phyloP scores from a whole-genome alignment of 2,329 filamentous ascomycete species.

The Cordyceps tenuipes region DNA sequence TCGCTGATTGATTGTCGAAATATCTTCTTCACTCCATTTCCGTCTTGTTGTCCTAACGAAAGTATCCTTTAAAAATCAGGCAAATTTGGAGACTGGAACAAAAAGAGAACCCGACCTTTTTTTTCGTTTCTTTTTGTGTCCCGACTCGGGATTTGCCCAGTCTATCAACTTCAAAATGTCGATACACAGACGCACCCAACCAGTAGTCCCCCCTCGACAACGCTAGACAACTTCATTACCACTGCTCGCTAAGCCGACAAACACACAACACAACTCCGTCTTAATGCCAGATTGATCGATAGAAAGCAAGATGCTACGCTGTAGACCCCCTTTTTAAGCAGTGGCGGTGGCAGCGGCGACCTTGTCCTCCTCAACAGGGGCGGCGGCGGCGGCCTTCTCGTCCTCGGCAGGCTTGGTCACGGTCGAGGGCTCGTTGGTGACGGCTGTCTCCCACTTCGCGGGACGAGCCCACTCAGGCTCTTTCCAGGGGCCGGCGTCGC shows the following conservation, averaged over 20 bases:
- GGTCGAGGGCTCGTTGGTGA: constrained; percentile 33
- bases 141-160: not conserved
- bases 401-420: constrained; percentile 23
- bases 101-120: not conserved
- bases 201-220: not conserved
- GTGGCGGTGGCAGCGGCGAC: constrained; percentile 23
- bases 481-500: constrained; percentile 86
- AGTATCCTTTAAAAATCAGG: not conserved
- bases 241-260: constrained; percentile 10
- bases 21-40: not conserved
- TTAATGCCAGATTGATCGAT: constrained; percentile 1
- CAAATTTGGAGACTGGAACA: not conserved
- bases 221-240: constrained; percentile 2
- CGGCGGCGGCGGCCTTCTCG: constrained; percentile 22
- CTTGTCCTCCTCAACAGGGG: constrained; percentile 26
- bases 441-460: constrained; percentile 51
- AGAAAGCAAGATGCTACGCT: not conserved
- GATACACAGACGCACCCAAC: not conserved
- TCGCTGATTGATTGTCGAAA: not conserved
- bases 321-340: not conserved
- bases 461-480: constrained; percentile 60
- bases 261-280: constrained; percentile 11
- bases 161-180: not conserved
- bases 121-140: constrained; percentile 13
- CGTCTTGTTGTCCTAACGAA: not conserved